Conservation (phyloP, 176 grass and related monocot species). For the Triticum aestivum region IWGSC_CS_RefSeq_v2.1 NC_057802.1:538743606-538744105, state of each 20-base stretch:
- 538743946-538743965: slow-evolving; percentile 35
- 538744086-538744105: background rate
- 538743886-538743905: background rate
- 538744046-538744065: slow-evolving; percentile 19
- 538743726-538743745: slow-evolving; percentile 24
- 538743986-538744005: background rate
- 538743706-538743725: background rate
- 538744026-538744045: background rate
- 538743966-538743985: slow-evolving; percentile 15
- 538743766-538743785: background rate
- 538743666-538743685: background rate
- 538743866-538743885: slow-evolving; percentile 4
- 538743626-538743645: slow-evolving; percentile 12
- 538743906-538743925: slow-evolving; percentile 17
- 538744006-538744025: slow-evolving; percentile 16
- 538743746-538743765: slow-evolving; percentile 32
- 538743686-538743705: background rate
- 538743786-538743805: slow-evolving; percentile 17
- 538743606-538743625: slow-evolving; percentile 20
- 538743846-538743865: background rate
- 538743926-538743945: slow-evolving; percentile 29
- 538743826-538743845: background rate
- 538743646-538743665: background rate
- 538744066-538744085: slow-evolving; percentile 6
- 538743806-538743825: background rate